phyloP scores from a whole-genome alignment of 805 yeast species.

The Saturnispora besseyi region DNA sequence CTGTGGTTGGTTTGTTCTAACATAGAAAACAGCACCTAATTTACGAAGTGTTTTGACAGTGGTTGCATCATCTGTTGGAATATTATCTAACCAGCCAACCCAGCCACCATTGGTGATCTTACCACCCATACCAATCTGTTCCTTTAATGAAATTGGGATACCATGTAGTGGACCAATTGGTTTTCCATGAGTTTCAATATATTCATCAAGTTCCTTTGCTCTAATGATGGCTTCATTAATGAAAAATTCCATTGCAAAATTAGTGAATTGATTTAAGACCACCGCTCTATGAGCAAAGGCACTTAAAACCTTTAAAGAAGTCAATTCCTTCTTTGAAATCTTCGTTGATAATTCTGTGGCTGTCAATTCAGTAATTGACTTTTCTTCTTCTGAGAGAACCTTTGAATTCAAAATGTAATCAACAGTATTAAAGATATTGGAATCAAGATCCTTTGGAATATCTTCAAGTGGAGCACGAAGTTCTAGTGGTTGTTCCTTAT shows the following conservation, averaged over 20 bases:
- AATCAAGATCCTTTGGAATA: slow-evolving; percentile 29
- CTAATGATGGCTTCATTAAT: slow-evolving; percentile 52
- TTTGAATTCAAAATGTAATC: slow-evolving; percentile 29
- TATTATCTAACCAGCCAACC: slow-evolving; percentile 41
- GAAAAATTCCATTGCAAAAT: slow-evolving; percentile 44
- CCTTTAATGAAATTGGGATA: slow-evolving; percentile 58
- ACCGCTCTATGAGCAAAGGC: slow-evolving; percentile 62
- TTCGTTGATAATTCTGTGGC: slow-evolving; percentile 35
- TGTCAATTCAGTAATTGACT: slow-evolving; percentile 34
- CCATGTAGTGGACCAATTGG: slow-evolving; percentile 63
- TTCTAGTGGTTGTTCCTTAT: slow-evolving; percentile 20
- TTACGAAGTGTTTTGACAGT: slow-evolving; percentile 39
- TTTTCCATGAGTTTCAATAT: slow-evolving; percentile 37
- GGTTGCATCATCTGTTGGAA: slow-evolving; percentile 38
- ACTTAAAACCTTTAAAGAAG: slow-evolving; percentile 44
- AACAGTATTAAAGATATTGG: slow-evolving; percentile 29
- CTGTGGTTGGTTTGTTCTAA: slow-evolving; percentile 63
- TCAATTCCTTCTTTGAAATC: slow-evolving; percentile 38
- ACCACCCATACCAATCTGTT: slow-evolving; percentile 48
- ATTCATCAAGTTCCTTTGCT: slow-evolving; percentile 51
- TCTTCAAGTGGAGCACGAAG: slow-evolving; percentile 25
- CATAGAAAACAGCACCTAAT: slow-evolving; percentile 54
- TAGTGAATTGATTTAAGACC: slow-evolving; percentile 53
- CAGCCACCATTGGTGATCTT: slow-evolving; percentile 52
- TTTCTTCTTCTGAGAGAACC: slow-evolving; percentile 28